Evolutionary conservation across 768 basidiomycete species (phyloP).

Genomic region (Termitomyces sp.): DNA sequence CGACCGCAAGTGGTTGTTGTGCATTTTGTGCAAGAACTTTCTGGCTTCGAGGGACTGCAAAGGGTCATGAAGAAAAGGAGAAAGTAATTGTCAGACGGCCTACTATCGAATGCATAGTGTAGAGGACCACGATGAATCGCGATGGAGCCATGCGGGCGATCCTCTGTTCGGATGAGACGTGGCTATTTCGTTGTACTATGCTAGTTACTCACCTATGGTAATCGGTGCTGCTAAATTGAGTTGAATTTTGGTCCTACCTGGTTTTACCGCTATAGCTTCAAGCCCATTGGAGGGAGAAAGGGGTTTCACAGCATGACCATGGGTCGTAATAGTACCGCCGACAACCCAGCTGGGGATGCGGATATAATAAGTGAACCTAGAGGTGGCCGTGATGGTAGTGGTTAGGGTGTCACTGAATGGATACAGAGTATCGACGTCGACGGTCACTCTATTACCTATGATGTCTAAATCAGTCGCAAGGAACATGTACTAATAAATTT

Average conservation of each 20-base stretch:
- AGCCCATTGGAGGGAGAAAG: conserved; percentile 38
- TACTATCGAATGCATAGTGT: conserved; percentile 51
- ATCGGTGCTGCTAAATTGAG: conserved; percentile 43
- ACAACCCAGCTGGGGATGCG: conserved; percentile 45
- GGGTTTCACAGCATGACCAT: conserved; percentile 28
- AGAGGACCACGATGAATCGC: conserved; percentile 50
- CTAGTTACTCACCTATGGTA: conserved; percentile 29
- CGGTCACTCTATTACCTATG: conserved; percentile 33
- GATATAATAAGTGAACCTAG: conserved; percentile 36
- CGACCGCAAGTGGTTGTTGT: conserved; percentile 38
- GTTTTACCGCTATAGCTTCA: conserved; percentile 30
- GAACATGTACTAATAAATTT: background rate
- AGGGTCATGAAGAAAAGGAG: background rate
- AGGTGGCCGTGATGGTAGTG: conserved; percentile 33
- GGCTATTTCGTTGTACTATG: background rate
- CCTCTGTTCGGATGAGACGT: conserved; percentile 25
- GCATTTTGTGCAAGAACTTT: conserved; percentile 36
- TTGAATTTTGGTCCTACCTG: conserved; percentile 38
- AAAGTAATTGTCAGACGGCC: conserved; percentile 3
- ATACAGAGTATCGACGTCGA: conserved; percentile 38
- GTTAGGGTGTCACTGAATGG: conserved; percentile 41
- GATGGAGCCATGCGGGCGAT: conserved; percentile 42
- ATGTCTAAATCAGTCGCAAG: background rate
- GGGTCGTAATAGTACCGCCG: conserved; percentile 36
- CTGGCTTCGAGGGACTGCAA: conserved; percentile 25